A percentile compares a stretch with the other conserved stretches of the same genome.
Conservation (phyloP, 2,329 filamentous ascomycete genomes). For the Phyllosticta citribraziliensis region DNA sequence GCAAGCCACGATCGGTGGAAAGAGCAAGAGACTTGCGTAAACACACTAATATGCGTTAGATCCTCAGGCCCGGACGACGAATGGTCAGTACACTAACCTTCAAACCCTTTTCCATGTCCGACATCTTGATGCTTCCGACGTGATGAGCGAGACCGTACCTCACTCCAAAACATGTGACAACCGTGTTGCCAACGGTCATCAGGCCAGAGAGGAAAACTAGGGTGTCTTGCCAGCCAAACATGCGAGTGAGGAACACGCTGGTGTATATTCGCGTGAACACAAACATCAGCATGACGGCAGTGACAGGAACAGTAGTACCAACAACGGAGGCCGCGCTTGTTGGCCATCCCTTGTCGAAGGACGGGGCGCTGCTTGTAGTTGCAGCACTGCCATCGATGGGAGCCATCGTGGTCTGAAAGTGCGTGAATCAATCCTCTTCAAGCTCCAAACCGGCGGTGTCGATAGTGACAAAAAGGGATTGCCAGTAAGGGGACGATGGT, state of each 20-base stretch:
- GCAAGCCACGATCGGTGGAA: neutral
- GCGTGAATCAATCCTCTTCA: neutral
- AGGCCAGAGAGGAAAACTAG: constrained; percentile 19
- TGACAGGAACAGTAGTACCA: constrained; percentile 16
- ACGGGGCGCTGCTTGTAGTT: neutral
- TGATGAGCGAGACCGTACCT: constrained; percentile 20
- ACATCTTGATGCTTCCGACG: constrained; percentile 1
- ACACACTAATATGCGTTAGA: neutral
- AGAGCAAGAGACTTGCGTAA: constrained; percentile 11
- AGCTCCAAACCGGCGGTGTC: neutral
- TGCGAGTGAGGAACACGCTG: constrained; percentile 17
- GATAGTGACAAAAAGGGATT: neutral
- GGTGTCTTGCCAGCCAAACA: constrained; percentile 19
- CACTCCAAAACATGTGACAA: constrained; percentile 18
- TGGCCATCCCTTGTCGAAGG: neutral
- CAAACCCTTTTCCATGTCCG: neutral
- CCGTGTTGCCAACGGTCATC: constrained; percentile 14
- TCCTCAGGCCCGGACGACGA: neutral
- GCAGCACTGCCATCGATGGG: neutral
- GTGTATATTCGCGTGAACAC: constrained; percentile 15
- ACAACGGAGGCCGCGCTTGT: constrained; percentile 4
- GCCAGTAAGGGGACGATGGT: neutral
- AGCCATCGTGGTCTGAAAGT: neutral
- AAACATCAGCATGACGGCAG: constrained; percentile 13
- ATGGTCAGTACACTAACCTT: neutral